Percentiles rank a stretch among this genome's conserved stretches.
phyloP scores from a whole-genome alignment of 352 stramenopile genomes.

The Phytopythium cucurbitacearum region DNA sequence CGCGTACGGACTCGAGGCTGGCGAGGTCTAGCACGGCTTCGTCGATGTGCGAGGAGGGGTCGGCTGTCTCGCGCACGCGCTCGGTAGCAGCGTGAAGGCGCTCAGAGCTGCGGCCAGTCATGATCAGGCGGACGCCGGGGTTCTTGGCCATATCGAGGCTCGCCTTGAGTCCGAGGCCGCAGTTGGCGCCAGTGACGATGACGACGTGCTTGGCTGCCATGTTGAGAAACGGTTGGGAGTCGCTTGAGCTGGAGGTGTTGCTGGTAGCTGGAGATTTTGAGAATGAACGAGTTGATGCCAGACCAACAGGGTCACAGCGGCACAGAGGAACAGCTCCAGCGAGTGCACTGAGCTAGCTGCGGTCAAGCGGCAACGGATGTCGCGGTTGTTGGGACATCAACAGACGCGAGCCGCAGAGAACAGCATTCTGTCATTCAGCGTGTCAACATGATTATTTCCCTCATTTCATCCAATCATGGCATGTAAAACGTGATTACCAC shows the following conservation, averaged over 20 bases:
- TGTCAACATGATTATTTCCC: conserved; percentile 1
- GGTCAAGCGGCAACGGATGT: too few species aligned
- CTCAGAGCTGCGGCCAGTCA: conserved; percentile 21
- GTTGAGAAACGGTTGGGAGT: not conserved
- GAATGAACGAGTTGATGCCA: too few species aligned
- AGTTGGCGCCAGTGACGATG: conserved; percentile 32
- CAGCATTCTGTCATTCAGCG: too few species aligned
- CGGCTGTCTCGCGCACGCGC: conserved; percentile 5
- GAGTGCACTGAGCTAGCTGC: too few species aligned
- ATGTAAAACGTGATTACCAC: too few species aligned
- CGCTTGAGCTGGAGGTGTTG: not conserved
- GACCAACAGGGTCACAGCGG: too few species aligned
- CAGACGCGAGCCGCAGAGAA: too few species aligned
- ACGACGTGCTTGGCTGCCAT: conserved; percentile 14
- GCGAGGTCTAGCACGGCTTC: conserved; percentile 30
- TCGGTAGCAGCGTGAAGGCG: conserved; percentile 16
- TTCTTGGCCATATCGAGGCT: conserved; percentile 17
- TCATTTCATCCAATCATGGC: not conserved
- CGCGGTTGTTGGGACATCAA: too few species aligned
- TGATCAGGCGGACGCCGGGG: conserved; percentile 20
- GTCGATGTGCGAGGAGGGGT: conserved; percentile 7
- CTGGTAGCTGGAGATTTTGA: too few species aligned
- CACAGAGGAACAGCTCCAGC: too few species aligned
- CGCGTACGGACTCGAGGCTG: conserved; percentile 21
- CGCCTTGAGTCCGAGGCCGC: conserved; percentile 25